Evolutionary conservation across 2,329 filamentous ascomycete genomes (phyloP).

Genomic region (Akanthomyces uredinophilus): DNA sequence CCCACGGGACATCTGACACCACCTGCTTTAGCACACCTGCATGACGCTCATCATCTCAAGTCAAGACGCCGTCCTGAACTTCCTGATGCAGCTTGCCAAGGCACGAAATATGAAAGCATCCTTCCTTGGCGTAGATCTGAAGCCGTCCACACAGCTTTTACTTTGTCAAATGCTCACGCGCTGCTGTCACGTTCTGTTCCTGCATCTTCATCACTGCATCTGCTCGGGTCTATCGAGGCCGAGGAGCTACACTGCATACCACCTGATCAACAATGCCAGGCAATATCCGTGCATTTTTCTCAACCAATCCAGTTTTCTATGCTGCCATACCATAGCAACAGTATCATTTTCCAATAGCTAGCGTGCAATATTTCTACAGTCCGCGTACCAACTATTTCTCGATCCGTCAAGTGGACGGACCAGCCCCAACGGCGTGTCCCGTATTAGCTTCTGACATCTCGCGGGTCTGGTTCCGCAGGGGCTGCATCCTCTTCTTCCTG

Average conservation of each 20-base stretch:
- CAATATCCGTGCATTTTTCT: not conserved
- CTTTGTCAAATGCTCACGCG: not conserved
- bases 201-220: not conserved
- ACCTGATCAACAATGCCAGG: not conserved
- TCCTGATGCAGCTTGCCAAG: not conserved
- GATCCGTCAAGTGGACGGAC: not conserved
- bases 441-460: not conserved
- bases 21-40: not conserved
- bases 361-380: too few relatives aligned
- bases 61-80: not conserved
- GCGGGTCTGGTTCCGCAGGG: not conserved
- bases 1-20: not conserved
- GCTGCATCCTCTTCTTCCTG: not conserved
- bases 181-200: not conserved
- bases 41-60: not conserved
- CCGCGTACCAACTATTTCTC: not conserved
- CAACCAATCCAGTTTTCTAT: not conserved
- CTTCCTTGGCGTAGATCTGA: not conserved
- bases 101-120: not conserved
- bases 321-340: too few relatives aligned
- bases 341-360: too few relatives aligned
- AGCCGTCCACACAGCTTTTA: not conserved
- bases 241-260: not conserved
- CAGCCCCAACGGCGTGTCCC: not conserved
- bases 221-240: not conserved